Percentiles rank a stretch among this genome's conserved stretches.
phyloP scores from a whole-genome alignment of 1,284 basidiomycete species.

The Apiotrichum domesticum region DNA sequence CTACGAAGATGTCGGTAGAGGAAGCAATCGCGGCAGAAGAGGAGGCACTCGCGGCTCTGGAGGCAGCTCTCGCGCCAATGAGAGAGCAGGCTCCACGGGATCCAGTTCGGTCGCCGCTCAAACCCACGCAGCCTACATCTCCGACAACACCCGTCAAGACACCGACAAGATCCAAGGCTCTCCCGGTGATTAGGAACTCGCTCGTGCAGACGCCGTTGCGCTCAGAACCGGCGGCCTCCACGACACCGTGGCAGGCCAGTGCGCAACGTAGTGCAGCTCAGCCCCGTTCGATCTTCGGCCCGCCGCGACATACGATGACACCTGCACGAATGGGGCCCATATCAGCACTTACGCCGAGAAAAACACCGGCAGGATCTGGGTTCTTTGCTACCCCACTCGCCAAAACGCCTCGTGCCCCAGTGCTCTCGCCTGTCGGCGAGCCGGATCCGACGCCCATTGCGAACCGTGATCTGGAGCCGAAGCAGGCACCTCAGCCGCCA shows the following conservation, averaged over 20 bases:
- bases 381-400: too few relatives aligned
- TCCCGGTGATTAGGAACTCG: slow-evolving; percentile 31
- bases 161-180: slow-evolving; percentile 1
- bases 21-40: slow-evolving; percentile 44
- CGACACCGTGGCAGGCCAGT: slow-evolving; percentile 11
- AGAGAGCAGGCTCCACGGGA: background rate
- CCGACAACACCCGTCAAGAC: slow-evolving; percentile 10
- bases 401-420: too few relatives aligned
- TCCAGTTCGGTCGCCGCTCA: slow-evolving; percentile 2
- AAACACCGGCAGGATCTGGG: too few relatives aligned
- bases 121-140: slow-evolving; percentile 3
- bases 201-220: slow-evolving; percentile 21
- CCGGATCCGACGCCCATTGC: too few relatives aligned
- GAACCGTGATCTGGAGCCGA: background rate
- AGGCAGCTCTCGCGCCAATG: slow-evolving; percentile 28
- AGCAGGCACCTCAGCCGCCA: background rate
- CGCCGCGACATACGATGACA: slow-evolving; percentile 6
- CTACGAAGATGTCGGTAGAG: slow-evolving; percentile 25
- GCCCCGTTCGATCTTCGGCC: background rate
- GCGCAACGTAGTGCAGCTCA: background rate
- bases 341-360: background rate
- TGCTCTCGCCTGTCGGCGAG: too few relatives aligned
- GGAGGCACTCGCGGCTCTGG: slow-evolving; percentile 32
- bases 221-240: slow-evolving; percentile 14
- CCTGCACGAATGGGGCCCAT: slow-evolving; percentile 19